These are phyloP conservation scores for Pugionium cornutum DNA, from an alignment of 345 rosid genomes.

Conservation along the genomic window DNA sequence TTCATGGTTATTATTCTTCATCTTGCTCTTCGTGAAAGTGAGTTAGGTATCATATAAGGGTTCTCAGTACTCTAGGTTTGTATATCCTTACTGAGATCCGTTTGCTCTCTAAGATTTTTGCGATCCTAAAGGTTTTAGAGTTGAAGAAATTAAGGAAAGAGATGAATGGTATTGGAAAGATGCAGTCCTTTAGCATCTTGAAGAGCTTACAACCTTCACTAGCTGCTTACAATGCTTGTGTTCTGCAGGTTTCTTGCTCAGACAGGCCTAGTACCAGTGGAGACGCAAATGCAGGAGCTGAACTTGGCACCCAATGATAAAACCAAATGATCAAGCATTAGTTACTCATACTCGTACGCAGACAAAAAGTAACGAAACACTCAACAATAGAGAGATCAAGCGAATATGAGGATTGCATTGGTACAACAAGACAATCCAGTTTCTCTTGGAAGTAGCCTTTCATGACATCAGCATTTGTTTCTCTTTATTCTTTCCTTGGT, in stretches of 20 bases:
- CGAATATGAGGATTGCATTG: conserved; percentile 26
- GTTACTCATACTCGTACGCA: conserved; percentile 10
- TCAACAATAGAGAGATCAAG: conserved; percentile 26
- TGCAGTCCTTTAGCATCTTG: conserved; percentile 6
- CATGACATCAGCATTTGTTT: background rate
- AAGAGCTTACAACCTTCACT: background rate
- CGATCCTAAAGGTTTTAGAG: conserved; percentile 2
- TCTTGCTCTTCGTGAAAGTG: conserved; percentile 1
- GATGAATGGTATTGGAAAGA: background rate
- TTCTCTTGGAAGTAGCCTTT: conserved; percentile 2
- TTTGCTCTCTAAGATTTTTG: conserved; percentile 3
- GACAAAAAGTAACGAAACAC: conserved; percentile 19
- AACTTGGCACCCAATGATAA: conserved; percentile 56
- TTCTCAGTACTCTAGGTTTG: conserved; percentile 11
- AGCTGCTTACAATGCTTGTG: conserved; percentile 27
- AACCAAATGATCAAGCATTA: conserved; percentile 23
- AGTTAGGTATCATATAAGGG: background rate
- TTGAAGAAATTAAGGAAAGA: background rate
- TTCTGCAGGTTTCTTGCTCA: conserved; percentile 80
- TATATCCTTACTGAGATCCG: background rate
- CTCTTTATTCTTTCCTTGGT: conserved; percentile 28
- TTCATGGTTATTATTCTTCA: conserved; percentile 6
- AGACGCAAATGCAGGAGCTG: conserved; percentile 79
- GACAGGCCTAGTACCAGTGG: conserved; percentile 78
- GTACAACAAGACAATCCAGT: conserved; percentile 22